Conservation (phyloP, 2,329 filamentous ascomycete genomes). For the Fusarium chlamydosporum region DNA sequence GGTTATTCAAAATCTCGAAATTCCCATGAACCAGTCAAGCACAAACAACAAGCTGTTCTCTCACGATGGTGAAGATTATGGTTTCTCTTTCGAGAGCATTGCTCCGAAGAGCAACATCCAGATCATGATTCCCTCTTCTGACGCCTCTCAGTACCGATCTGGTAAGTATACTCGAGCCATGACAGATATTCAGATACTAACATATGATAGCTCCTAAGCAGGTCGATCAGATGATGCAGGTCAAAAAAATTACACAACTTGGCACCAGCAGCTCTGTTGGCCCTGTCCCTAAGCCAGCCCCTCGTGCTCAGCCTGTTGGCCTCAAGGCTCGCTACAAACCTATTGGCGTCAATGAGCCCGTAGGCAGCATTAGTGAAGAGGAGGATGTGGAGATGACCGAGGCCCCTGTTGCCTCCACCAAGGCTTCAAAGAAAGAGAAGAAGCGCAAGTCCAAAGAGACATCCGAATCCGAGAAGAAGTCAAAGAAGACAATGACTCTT, state of each 20-base stretch:
- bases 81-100: conserved; percentile 67
- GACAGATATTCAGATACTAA: conserved; percentile 21
- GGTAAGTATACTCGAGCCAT: conserved; percentile 59
- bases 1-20: conserved; percentile 74
- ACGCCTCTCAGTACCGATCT: conserved; percentile 67
- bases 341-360: conserved; percentile 65
- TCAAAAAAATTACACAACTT: conserved; percentile 74
- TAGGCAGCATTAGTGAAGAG: conserved; percentile 61
- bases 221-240: conserved; percentile 73
- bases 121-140: conserved; percentile 71
- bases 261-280: conserved; percentile 59
- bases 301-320: conserved; percentile 76
- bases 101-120: conserved; percentile 67
- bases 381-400: conserved; percentile 63
- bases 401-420: conserved; percentile 52
- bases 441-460: conserved; percentile 51
- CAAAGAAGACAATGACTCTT: conserved; percentile 45
- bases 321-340: conserved; percentile 77
- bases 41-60: conserved; percentile 69
- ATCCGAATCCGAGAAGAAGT: conserved; percentile 51
- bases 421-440: conserved; percentile 54
- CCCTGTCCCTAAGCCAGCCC: conserved; percentile 64
- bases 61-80: conserved; percentile 75
- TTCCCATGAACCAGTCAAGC: conserved; percentile 69
- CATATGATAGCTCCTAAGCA: conserved; percentile 52